Evolutionary conservation across 2,329 filamentous ascomycete species (phyloP).

Genomic region (Aureobasidium melanogenum): DNA sequence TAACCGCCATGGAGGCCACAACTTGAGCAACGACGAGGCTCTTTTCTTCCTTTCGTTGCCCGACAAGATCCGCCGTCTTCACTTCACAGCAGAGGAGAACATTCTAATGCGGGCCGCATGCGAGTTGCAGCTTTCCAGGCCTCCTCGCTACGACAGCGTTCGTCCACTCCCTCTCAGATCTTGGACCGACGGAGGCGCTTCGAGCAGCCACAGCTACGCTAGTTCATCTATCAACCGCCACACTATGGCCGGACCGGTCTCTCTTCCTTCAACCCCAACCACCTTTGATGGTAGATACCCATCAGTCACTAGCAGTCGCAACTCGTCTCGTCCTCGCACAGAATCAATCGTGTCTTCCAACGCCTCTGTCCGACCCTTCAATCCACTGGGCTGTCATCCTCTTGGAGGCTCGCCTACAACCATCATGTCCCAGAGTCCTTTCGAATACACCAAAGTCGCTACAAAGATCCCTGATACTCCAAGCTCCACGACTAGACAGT

Average conservation of each 20-base stretch:
- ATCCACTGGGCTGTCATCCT: constrained; percentile 1
- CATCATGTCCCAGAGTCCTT: neutral
- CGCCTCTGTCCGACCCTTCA: neutral
- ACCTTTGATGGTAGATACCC: neutral
- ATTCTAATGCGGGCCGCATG: constrained; percentile 48
- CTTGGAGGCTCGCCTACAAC: neutral
- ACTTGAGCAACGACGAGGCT: constrained; percentile 39
- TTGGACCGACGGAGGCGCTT: neutral
- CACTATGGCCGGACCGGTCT: neutral
- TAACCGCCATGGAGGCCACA: constrained; percentile 27
- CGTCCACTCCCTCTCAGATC: neutral
- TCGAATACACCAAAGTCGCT: neutral
- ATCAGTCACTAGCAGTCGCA: neutral
- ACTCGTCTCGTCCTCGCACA: neutral
- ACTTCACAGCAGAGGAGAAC: constrained; percentile 66
- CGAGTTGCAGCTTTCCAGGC: constrained; percentile 26
- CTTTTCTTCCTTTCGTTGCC: constrained; percentile 63
- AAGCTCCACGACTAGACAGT: constrained; percentile 47
- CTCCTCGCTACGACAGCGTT: neutral
- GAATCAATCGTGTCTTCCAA: neutral
- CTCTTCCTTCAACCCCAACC: neutral
- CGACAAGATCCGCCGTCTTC: constrained; percentile 61
- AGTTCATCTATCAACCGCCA: neutral
- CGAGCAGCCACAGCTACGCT: constrained; percentile 3
- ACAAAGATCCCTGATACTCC: neutral